phyloP scores from a whole-genome alignment of 257 asterid genomes.

The Ophiorrhiza pumila region DNA sequence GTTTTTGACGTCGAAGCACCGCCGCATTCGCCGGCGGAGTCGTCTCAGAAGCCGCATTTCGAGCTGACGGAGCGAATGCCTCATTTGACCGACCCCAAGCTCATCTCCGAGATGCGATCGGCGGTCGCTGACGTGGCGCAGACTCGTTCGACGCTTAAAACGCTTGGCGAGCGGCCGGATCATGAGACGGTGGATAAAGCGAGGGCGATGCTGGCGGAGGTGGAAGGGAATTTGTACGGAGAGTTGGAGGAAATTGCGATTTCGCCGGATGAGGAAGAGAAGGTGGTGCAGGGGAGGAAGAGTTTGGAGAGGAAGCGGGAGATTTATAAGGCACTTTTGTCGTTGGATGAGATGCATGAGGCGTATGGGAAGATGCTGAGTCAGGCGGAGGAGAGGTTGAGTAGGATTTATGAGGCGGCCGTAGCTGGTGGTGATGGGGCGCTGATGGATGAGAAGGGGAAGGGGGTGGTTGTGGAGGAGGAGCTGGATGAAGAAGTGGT shows the following conservation, averaged over 20 bases:
- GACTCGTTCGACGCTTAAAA: slow-evolving; percentile 59
- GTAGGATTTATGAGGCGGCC: slow-evolving; percentile 81
- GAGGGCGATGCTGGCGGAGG: slow-evolving; percentile 50
- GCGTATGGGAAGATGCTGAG: slow-evolving; percentile 70
- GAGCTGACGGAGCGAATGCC: slow-evolving; percentile 90
- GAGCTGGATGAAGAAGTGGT: slow-evolving; percentile 65
- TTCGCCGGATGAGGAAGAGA: slow-evolving; percentile 23
- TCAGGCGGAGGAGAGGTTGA: slow-evolving; percentile 75
- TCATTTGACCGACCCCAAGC: slow-evolving; percentile 59
- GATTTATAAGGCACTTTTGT: slow-evolving; percentile 57
- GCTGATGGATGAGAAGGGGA: slow-evolving; percentile 35
- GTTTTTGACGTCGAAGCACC: slow-evolving; percentile 67
- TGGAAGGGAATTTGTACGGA: slow-evolving; percentile 38
- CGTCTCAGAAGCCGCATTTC: slow-evolving; percentile 57
- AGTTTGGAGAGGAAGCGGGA: slow-evolving; percentile 41
- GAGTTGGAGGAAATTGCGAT: slow-evolving; percentile 36
- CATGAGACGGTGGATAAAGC: slow-evolving; percentile 87
- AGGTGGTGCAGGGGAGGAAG: slow-evolving; percentile 26
- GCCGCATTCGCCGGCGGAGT: slow-evolving; percentile 20
- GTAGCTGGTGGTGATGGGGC: slow-evolving; percentile 48
- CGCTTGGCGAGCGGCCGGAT: slow-evolving; percentile 81
- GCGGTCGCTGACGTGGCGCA: slow-evolving; percentile 78
- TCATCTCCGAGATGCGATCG: slow-evolving; percentile 61
- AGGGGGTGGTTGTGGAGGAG: slow-evolving; percentile 34
- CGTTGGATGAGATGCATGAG: slow-evolving; percentile 80